phyloP scores from a whole-genome alignment of 2,329 filamentous ascomycete species.

The Colletotrichum brevisporum region DNA sequence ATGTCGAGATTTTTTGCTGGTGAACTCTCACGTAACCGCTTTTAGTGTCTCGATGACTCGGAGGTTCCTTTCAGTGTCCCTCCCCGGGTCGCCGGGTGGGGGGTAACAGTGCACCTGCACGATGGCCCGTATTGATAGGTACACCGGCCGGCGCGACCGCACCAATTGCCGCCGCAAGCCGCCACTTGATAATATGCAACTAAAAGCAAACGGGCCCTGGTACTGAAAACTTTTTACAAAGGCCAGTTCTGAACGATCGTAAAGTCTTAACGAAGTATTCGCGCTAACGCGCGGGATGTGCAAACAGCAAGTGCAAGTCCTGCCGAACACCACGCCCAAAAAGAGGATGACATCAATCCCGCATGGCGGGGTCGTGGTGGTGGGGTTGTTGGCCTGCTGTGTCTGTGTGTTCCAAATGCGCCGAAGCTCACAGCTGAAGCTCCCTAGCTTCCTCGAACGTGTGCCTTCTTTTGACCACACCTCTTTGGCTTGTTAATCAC shows the following conservation, averaged over 20 bases:
- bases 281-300: neutral
- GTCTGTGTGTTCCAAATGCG: conserved; percentile 3
- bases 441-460: neutral
- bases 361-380: conserved; percentile 34
- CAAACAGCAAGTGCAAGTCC: conserved; percentile 30
- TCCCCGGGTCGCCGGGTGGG: too few relatives aligned
- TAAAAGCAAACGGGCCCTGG: neutral
- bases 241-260: neutral
- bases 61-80: too few relatives aligned
- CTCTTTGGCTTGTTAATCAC: neutral
- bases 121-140: too few relatives aligned
- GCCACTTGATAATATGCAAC: neutral
- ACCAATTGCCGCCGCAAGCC: too few relatives aligned
- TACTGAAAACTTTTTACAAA: neutral
- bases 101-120: too few relatives aligned
- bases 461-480: conserved; percentile 1
- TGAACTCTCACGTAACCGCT: too few relatives aligned
- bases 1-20: too few relatives aligned
- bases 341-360: conserved; percentile 38
- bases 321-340: conserved; percentile 25
- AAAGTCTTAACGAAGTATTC: neutral
- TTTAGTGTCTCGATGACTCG: too few relatives aligned
- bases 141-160: too few relatives aligned
- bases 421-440: neutral
- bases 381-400: conserved; percentile 3